phyloP scores from a whole-genome alignment of 2,329 filamentous ascomycete species.

The Alternaria hordeiaustralica region DNA sequence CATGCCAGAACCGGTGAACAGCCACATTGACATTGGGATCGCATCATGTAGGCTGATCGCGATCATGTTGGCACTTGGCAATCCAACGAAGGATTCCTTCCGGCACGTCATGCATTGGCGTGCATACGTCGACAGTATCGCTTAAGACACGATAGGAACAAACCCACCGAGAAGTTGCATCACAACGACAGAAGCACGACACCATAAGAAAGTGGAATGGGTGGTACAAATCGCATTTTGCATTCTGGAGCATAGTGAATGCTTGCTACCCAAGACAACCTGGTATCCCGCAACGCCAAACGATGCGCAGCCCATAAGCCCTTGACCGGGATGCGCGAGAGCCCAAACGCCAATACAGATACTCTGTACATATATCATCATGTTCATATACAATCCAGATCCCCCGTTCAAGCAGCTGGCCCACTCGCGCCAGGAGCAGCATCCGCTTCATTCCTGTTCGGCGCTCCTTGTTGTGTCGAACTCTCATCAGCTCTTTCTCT shows the following conservation, averaged over 20 bases:
- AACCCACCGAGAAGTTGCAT: neutral
- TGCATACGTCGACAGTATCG: neutral
- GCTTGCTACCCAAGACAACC: neutral
- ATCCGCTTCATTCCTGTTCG: neutral
- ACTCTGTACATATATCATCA: neutral
- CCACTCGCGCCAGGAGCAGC: neutral
- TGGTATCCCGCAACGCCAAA: neutral
- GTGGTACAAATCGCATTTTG: neutral
- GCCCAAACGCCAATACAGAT: neutral
- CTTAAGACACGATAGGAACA: neutral
- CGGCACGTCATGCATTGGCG: neutral
- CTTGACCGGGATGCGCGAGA: neutral
- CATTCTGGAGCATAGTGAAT: neutral
- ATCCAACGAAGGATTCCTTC: neutral
- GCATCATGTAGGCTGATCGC: neutral
- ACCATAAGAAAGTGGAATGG: neutral
- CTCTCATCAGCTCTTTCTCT: slow-evolving; percentile 16
- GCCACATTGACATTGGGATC: neutral
- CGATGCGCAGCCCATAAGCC: neutral
- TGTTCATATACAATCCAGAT: too few species aligned
- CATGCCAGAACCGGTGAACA: neutral
- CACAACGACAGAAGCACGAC: neutral
- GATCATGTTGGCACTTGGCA: neutral
- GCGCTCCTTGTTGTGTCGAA: neutral
- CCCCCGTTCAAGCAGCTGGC: fast-evolving